Evolutionary conservation across 176 grass and related monocot genomes (phyloP), one percentile per base, ranked within the genome.

Genomic region (Bolboschoenus planiculmis): DNA sequence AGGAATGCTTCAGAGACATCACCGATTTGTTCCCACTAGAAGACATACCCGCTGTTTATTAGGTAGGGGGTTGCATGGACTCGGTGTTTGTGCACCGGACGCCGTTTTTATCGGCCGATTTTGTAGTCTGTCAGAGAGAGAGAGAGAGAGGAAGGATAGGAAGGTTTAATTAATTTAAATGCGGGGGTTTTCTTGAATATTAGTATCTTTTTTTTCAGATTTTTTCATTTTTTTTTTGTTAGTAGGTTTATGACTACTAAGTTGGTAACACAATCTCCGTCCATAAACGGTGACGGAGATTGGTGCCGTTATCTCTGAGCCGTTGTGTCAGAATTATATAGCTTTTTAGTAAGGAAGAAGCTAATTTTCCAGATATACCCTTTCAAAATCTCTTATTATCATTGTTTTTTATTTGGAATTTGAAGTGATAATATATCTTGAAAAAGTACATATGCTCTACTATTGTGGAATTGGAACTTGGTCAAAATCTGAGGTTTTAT

Each of bases 11-110:
- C 72, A 47, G 92, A 6, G 96, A 99, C 62, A 99, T 99, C 84
- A 83, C 86, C 67, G 96, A 99, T 80, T 86, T 99, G 31, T 99
- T 99, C 79, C 85, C 86, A n/a, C 57, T 95, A 58, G 94, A 97
- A 24, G 87, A 87, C 3, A 88, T 94, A 20, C 81, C 87, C 15
- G 63, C 72, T 63, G 77, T 90, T 8, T 95, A 85, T 29, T 15
- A 79, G 71, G 50, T 7, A 48, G 46, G 66, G 42, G 7, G 55
- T 14, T 48, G 56, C 71, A 2, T 27, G 24, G 14, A 13, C 56
- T 68, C 46, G 60, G 24, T 46, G 61, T 81, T 86, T 81, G 73
- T 86, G 34, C 72, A 76, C 72, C 50, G 83, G 53, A 76, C 47
- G 72, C 72, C 72, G 72, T 27, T 77, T n/a, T 51, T 10, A 31